phyloP scores from a whole-genome alignment of 2,329 filamentous ascomycete species.

The Verticillium albo-atrum region DNA sequence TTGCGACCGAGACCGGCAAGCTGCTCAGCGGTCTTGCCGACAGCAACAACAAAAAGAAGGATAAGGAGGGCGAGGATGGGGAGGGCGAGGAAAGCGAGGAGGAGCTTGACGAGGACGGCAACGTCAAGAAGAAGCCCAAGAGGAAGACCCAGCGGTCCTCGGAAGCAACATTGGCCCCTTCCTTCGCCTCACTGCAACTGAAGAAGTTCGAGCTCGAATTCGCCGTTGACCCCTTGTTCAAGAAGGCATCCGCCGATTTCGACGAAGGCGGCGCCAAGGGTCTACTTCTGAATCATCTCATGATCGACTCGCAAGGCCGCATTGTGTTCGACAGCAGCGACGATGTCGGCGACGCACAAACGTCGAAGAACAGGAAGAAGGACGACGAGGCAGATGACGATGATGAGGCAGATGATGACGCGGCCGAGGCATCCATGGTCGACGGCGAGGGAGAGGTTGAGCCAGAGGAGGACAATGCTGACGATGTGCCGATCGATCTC shows the following conservation, averaged over 20 bases:
- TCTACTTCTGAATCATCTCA: constrained; percentile 89
- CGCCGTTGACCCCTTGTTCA: constrained; percentile 95
- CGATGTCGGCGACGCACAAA: constrained; percentile 58
- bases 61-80: constrained; percentile 57
- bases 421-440: constrained; percentile 17
- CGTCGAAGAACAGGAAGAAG: constrained; percentile 28
- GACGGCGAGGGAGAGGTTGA: constrained; percentile 13
- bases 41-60: constrained; percentile 71
- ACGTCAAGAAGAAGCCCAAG: constrained; percentile 58
- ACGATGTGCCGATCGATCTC: constrained; percentile 72
- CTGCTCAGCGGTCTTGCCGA: constrained; percentile 90
- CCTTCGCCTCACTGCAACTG: constrained; percentile 81
- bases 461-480: constrained; percentile 33
- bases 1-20: constrained; percentile 95
- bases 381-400: constrained; percentile 34
- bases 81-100: constrained; percentile 66
- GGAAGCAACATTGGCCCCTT: constrained; percentile 87
- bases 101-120: constrained; percentile 58
- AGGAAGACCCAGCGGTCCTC: constrained; percentile 79
- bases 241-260: constrained; percentile 97
- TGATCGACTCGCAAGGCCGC: constrained; percentile 84
- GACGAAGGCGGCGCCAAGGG: constrained; percentile 97
- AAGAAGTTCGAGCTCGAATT: constrained; percentile 99
- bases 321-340: constrained; percentile 99
- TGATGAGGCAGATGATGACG: constrained; percentile 33